Conservation (phyloP, 768 basidiomycete species). For the Rhodosporidiobolus sp. region DNA sequence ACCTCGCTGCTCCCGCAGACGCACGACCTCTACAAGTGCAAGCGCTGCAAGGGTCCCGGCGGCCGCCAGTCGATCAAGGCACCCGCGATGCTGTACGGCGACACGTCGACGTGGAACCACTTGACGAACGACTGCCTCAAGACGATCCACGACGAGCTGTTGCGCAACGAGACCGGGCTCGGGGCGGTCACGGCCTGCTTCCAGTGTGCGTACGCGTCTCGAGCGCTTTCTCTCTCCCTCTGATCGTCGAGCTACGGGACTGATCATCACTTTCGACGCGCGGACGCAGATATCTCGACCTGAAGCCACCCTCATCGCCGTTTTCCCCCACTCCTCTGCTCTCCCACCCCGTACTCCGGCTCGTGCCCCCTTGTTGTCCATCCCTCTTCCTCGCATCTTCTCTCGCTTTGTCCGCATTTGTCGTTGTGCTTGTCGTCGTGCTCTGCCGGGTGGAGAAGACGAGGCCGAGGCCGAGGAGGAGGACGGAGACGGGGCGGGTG, state of each 20-base stretch:
- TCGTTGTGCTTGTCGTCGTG: too few species aligned
- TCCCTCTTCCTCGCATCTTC: too few species aligned
- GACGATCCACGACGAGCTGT: slow-evolving; percentile 89
- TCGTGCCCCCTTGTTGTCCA: too few species aligned
- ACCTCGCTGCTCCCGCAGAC: slow-evolving; percentile 81
- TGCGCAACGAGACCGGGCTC: slow-evolving; percentile 79
- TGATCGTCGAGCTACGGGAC: too few species aligned
- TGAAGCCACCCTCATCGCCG: background rate
- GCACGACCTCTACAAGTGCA: slow-evolving; percentile 97
- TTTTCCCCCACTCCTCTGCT: background rate
- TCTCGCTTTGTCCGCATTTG: background rate
- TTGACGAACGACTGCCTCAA: slow-evolving; percentile 82
- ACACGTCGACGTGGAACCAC: slow-evolving; percentile 99
- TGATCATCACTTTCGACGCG: background rate
- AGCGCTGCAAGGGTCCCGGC: slow-evolving; percentile 69
- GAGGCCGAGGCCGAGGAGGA: too few species aligned
- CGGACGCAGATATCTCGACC: slow-evolving; percentile 17
- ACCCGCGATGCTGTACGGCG: slow-evolving; percentile 85
- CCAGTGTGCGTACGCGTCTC: slow-evolving; percentile 54
- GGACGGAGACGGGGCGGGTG: too few species aligned
- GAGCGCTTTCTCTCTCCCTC: too few species aligned
- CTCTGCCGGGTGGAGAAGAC: too few species aligned
- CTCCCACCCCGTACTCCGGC: too few species aligned
- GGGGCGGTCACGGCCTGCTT: slow-evolving; percentile 91
- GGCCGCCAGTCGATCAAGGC: slow-evolving; percentile 80